Percentiles rank a stretch among this genome's conserved stretches.
Conservation (phyloP, 1,139 yeast species). For the Debaryomycetaceae sp. region DNA sequence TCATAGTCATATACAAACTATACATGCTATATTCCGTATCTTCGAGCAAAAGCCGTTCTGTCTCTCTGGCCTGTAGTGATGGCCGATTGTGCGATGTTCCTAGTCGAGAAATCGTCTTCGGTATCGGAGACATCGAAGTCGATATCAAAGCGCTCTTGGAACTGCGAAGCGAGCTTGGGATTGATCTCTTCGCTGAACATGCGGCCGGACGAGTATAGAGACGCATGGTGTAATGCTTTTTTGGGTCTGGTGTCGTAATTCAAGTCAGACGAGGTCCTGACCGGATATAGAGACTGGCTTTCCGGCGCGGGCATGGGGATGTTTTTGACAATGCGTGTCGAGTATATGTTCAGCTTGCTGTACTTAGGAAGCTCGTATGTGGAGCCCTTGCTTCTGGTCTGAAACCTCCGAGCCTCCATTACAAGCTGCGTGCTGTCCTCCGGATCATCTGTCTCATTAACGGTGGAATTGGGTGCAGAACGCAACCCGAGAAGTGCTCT, state of each 20-base stretch:
- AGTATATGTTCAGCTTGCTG: conserved; percentile 5
- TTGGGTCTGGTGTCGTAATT: background rate
- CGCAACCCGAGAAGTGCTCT: conserved; percentile 32
- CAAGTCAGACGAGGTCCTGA: conserved; percentile 1
- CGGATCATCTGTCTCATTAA: background rate
- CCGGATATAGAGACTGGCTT: conserved; percentile 1
- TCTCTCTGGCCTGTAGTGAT: background rate
- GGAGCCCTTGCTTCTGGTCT: conserved; percentile 1
- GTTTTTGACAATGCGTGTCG: conserved; percentile 2
- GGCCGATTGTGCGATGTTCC: background rate
- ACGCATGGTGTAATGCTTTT: background rate
- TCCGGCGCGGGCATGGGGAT: background rate
- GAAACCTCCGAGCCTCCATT: conserved; percentile 6
- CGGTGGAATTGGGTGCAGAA: background rate
- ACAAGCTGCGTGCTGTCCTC: conserved; percentile 2
- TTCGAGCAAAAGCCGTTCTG: background rate
- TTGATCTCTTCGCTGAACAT: background rate
- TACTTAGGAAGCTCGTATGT: conserved; percentile 7
- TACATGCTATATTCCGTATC: background rate
- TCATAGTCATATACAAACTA: background rate
- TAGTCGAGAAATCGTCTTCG: conserved; percentile 1
- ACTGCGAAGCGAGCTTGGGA: conserved; percentile 4
- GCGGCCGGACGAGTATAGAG: background rate
- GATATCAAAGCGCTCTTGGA: conserved; percentile 10
- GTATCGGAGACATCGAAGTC: conserved; percentile 7